phyloP scores from a whole-genome alignment of 768 basidiomycete genomes.

The Leccinum imitatum region DNA sequence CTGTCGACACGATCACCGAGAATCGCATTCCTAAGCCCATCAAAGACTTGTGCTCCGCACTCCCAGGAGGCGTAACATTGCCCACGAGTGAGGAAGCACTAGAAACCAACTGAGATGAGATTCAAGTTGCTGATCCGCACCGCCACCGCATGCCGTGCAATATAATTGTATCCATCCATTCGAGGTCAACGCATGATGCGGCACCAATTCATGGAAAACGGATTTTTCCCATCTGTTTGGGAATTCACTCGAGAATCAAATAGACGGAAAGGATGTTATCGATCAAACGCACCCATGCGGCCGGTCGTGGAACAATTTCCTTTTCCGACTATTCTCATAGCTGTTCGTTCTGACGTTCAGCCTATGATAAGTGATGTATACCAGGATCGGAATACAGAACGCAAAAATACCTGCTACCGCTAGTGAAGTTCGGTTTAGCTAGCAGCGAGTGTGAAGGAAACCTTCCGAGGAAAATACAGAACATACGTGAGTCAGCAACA shows the following conservation, averaged over 20 bases:
- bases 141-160: slow-evolving; percentile 29
- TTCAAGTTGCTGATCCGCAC: slow-evolving; percentile 18
- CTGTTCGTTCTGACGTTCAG: background rate
- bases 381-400: background rate
- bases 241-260: background rate
- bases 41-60: slow-evolving; percentile 18
- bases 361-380: background rate
- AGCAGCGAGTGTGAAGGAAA: background rate
- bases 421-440: slow-evolving; percentile 7
- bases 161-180: slow-evolving; percentile 21
- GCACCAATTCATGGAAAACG: slow-evolving; percentile 24
- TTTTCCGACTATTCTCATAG: slow-evolving; percentile 6
- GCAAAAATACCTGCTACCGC: slow-evolving; percentile 9
- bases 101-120: slow-evolving; percentile 30
- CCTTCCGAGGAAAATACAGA: slow-evolving; percentile 6
- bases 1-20: slow-evolving; percentile 15
- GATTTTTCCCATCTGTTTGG: slow-evolving; percentile 1
- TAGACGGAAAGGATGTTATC: slow-evolving; percentile 1
- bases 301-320: slow-evolving; percentile 15
- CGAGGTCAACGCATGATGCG: slow-evolving; percentile 19
- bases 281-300: slow-evolving; percentile 12
- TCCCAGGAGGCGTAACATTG: slow-evolving; percentile 30
- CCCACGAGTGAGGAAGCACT: slow-evolving; percentile 26
- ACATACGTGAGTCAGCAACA: background rate
- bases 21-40: slow-evolving; percentile 17